These are phyloP conservation scores for Chytriomyces sp. DNA, from an alignment of 192 early-diverging fungal species.

Conservation along the genomic window DNA sequence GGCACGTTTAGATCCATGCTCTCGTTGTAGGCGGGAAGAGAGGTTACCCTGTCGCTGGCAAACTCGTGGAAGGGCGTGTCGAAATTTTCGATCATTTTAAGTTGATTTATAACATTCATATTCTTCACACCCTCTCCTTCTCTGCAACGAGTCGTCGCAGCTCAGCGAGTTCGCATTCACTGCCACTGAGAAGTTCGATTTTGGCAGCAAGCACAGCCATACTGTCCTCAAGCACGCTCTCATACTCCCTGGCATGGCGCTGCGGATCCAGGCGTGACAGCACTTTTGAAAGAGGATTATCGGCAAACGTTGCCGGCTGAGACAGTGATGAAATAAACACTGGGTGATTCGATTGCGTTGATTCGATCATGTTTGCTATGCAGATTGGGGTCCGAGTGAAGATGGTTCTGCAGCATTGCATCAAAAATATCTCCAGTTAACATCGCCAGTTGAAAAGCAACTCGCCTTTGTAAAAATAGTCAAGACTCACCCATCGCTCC, in stretches of 20 bases:
- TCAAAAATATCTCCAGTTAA: not conserved
- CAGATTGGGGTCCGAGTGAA: not conserved
- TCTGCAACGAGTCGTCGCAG: slow-evolving; percentile 13
- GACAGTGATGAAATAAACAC: not conserved
- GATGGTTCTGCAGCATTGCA: not conserved
- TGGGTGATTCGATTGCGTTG: slow-evolving; percentile 7
- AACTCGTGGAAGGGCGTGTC: not conserved
- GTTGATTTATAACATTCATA: not conserved
- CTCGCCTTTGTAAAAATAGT: not conserved
- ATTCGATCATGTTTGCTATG: slow-evolving; percentile 22
- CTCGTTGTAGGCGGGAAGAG: not conserved
- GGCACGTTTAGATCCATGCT: not conserved
- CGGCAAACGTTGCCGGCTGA: not conserved
- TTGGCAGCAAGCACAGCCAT: not conserved
- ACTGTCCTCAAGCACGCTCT: not conserved
- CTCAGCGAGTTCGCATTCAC: not conserved
- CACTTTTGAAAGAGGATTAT: not conserved
- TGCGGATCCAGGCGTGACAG: not conserved
- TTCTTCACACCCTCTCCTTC: not conserved
- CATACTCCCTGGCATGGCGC: not conserved
- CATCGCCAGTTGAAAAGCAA: not conserved
- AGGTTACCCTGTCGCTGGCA: not conserved
- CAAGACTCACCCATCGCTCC: not conserved
- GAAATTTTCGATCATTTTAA: not conserved
- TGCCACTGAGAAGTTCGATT: not conserved